These are phyloP conservation scores for Pleurozium schreberi DNA, from an alignment of 225 moss, liverwort and hornwort species.

Conservation along the genomic window DNA sequence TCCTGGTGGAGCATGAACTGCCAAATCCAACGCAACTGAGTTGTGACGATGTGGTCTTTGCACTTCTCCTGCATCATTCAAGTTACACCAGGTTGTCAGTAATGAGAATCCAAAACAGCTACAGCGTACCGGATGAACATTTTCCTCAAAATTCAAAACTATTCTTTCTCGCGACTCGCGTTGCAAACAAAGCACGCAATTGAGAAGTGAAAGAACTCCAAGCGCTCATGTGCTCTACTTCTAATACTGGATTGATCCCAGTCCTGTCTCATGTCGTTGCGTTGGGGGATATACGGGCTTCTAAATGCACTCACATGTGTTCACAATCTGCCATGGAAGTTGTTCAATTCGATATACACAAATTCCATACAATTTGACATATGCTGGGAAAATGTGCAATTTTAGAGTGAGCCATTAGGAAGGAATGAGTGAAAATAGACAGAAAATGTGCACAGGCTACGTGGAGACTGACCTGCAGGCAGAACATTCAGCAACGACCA, in stretches of 20 bases:
- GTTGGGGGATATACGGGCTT: neutral
- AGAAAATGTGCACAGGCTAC: neutral
- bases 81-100: neutral
- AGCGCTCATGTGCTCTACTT: neutral
- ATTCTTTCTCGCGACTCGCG: too few relatives aligned
- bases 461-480: constrained; percentile 22
- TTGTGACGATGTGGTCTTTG: constrained; percentile 60
- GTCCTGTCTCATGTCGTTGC: too few relatives aligned
- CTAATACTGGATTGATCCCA: neutral
- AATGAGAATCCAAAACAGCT: neutral
- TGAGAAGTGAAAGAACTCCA: neutral
- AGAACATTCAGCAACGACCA: constrained; percentile 61
- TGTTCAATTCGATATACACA: neutral
- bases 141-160: neutral
- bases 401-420: neutral
- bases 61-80: constrained; percentile 32
- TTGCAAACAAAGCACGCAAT: neutral
- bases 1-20: constrained; percentile 35
- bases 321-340: neutral
- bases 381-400: neutral
- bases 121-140: neutral
- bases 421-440: neutral
- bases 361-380: neutral
- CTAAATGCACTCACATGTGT: neutral
- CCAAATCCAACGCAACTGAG: constrained; percentile 51